Base-by-base conservation (phyloP, 306 rosid species). In the Casuarina glauca region DNA sequence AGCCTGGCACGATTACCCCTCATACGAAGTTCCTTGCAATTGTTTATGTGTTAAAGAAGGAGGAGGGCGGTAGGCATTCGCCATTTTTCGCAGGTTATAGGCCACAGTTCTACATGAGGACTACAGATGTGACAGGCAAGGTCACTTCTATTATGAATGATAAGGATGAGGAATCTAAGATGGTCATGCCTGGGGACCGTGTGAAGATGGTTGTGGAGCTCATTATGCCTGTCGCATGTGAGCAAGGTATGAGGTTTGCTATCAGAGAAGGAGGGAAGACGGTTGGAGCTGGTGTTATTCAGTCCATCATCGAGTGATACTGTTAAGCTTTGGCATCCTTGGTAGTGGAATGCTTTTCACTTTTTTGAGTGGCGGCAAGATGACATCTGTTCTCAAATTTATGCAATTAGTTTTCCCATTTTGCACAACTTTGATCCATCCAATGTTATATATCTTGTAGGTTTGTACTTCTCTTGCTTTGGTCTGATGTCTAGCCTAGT, bases 211-310 rank as follows among this genome's bases (percentile, higher is more conserved):
- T 87, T 45, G 97, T 92, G 3, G 96, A 92, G 75, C 87, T 92
- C 70, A 92, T 92, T n/a, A 81, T 88, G 42, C 97, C 97, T 0
- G 97, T 92, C 16, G 97, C 97, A 39, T 91, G 97, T 79, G 97
- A 92, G 81, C 91, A 87, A 58, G 97, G 97, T 52, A 92, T 92
- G 97, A 91, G 97, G 91, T 92, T 92, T 78, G 97, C 97, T 38
- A 92, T 92, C 81, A 89, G 97, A 76, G 97, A 90, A 87, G 97
- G 97, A 72, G 97, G 96, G 63, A 92, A 93, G 84, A 93, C 97
- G 51, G 97, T 92, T 44, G 97, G 97, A 74, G 97, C 97, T 67
- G 97, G 97, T 75, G 97, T 92, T 36, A 92, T 92, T 78, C 93
- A 89, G 72, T 83, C 91, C 19, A 92, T 92, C 76, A 86, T 92